These are phyloP conservation scores for Diplodia intermedia DNA, from an alignment of 2,329 filamentous ascomycete species.

Conservation along the genomic window DNA sequence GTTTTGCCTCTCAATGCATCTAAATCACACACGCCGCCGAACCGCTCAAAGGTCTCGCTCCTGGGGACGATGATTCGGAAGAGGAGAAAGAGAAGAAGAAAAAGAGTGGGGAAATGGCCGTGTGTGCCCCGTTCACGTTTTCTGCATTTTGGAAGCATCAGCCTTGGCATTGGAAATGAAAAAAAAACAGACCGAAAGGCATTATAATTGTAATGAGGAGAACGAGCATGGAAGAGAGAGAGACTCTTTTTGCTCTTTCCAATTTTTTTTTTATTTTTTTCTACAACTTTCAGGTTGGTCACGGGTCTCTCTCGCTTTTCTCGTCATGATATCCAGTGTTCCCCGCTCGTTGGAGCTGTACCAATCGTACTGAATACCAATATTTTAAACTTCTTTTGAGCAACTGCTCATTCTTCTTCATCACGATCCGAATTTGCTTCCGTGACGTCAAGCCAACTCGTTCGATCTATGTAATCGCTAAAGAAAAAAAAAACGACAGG, in stretches of 20 bases:
- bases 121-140: constrained; percentile 6
- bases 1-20: neutral
- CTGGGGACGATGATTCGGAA: neutral
- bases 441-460: neutral
- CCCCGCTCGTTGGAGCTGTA: neutral
- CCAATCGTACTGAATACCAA: neutral
- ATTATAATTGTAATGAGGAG: constrained; percentile 21
- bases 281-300: neutral
- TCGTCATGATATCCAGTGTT: constrained; percentile 21
- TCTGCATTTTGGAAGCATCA: constrained; percentile 15
- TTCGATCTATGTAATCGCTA: no score
- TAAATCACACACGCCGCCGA: neutral
- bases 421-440: neutral
- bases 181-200: neutral
- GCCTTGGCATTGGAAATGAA: constrained; percentile 17
- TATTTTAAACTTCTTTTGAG: neutral
- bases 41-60: neutral
- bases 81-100: neutral
- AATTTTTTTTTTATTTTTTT: neutral
- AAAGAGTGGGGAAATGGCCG: neutral
- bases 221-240: neutral
- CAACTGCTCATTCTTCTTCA: neutral
- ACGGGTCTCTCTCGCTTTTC: neutral
- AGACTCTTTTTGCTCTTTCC: neutral
- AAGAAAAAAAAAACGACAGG: no score